These are phyloP conservation scores for Dipteronia dyeriana DNA, from an alignment of 345 rosid genomes.

Conservation along the genomic window DNA sequence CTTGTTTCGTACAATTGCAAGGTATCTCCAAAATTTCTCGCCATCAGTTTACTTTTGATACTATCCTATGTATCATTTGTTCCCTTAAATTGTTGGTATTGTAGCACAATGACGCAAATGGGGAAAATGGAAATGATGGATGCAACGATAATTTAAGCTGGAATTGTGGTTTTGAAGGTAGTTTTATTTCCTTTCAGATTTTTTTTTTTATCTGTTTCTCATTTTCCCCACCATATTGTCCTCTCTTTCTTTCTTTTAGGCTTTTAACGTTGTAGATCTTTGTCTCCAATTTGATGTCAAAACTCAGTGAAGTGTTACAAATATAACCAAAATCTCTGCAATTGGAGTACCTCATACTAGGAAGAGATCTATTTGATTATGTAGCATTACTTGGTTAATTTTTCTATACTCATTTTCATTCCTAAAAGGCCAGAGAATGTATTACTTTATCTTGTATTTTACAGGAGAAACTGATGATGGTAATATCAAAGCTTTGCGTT, in stretches of 20 bases:
- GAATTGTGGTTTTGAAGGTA: slow-evolving; percentile 99
- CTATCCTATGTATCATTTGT: slow-evolving; percentile 8
- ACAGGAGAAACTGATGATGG: slow-evolving; percentile 78
- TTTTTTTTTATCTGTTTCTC: not conserved
- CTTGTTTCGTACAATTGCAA: slow-evolving; percentile 83
- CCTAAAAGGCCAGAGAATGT: not conserved
- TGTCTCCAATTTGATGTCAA: not conserved
- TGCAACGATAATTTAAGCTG: slow-evolving; percentile 88
- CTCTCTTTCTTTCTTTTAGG: not conserved
- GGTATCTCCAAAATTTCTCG: slow-evolving; percentile 44
- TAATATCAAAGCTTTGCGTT: slow-evolving; percentile 64
- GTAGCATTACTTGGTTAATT: not conserved
- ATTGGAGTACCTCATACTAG: not conserved
- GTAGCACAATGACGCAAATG: slow-evolving; percentile 97
- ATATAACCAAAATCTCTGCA: not conserved
- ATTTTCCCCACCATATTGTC: not conserved
- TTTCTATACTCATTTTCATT: not conserved
- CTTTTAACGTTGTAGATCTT: not conserved
- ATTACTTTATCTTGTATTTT: slow-evolving; percentile 17
- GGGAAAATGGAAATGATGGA: slow-evolving; percentile 97
- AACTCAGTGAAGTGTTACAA: not conserved
- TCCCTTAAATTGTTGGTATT: slow-evolving; percentile 22
- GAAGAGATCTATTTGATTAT: not conserved
- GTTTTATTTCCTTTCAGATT: not conserved
- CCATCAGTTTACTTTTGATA: slow-evolving; percentile 13